Percentiles rank a stretch among this genome's conserved stretches.
Evolutionary conservation across 140 eudicot species (phyloP).

Genomic region (Senecio squalidus): DNA sequence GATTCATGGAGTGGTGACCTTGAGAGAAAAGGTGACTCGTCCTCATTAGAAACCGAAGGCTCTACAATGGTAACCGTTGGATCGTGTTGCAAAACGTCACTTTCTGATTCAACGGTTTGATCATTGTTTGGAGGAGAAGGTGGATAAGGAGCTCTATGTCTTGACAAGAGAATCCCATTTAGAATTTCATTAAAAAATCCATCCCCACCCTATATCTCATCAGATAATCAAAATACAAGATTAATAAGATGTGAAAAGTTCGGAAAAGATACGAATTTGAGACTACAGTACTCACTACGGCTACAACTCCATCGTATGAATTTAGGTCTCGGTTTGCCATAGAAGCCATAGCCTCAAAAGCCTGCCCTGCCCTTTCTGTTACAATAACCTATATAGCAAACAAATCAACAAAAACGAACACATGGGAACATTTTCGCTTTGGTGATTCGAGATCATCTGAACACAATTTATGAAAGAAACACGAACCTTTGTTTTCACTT

Average conservation of each 20-base stretch:
- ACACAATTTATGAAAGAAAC: conserved; percentile 1
- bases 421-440: conserved; percentile 3
- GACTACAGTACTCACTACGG: conserved; percentile 64
- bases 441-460: background rate
- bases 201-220: conserved; percentile 84
- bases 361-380: conserved; percentile 94
- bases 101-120: conserved; percentile 37
- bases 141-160: conserved; percentile 81
- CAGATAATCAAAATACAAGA: conserved; percentile 11
- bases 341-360: conserved; percentile 71
- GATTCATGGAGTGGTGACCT: conserved; percentile 37
- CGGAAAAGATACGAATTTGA: background rate
- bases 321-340: conserved; percentile 62
- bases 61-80: conserved; percentile 33
- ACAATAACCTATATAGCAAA: conserved; percentile 57
- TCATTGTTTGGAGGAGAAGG: conserved; percentile 62
- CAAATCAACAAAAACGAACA: conserved; percentile 1
- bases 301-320: conserved; percentile 67
- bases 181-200: conserved; percentile 90
- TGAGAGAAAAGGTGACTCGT: conserved; percentile 55
- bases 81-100: conserved; percentile 25
- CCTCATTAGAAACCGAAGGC: conserved; percentile 43
- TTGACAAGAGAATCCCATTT: conserved; percentile 84
- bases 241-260: conserved; percentile 7
- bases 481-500: conserved; percentile 75